phyloP scores from a whole-genome alignment of 163 green algal species.

The Chlorella variabilis region DNA sequence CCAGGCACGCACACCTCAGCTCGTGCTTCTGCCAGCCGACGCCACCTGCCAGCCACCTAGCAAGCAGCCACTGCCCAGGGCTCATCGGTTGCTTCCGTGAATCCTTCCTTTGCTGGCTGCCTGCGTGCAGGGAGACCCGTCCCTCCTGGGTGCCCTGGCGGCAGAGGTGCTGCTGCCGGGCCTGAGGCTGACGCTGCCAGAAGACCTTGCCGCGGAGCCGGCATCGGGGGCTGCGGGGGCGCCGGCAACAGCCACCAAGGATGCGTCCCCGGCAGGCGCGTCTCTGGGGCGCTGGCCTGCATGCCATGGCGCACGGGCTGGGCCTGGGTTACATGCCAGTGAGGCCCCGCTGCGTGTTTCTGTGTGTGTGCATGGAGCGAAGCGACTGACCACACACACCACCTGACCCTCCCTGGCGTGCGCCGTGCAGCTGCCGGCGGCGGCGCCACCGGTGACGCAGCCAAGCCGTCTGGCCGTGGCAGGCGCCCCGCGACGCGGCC shows the following conservation, averaged over 20 bases:
- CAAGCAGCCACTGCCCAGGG: too few relatives aligned
- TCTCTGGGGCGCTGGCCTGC: not conserved
- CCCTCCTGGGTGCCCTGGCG: constrained; percentile 28
- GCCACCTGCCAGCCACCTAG: too few relatives aligned
- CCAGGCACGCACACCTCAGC: not conserved
- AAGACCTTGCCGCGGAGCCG: not conserved
- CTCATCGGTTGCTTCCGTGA: too few relatives aligned
- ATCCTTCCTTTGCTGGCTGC: too few relatives aligned
- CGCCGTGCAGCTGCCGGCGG: not conserved
- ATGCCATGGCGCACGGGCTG: too few relatives aligned
- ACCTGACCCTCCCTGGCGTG: not conserved
- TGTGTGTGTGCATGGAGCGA: too few relatives aligned
- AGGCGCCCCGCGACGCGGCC: not conserved
- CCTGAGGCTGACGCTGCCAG: not conserved
- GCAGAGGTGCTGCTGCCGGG: constrained; percentile 26
- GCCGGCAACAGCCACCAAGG: not conserved
- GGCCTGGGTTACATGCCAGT: not conserved
- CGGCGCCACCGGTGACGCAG: not conserved
- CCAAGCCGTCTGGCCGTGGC: not conserved
- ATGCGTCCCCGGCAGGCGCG: not conserved
- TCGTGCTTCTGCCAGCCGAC: not conserved
- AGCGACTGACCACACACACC: not conserved
- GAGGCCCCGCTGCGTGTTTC: too few relatives aligned
- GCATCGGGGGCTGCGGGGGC: not conserved
- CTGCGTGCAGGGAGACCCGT: constrained; percentile 9